These are phyloP conservation scores for Malassezia japonica DNA, from an alignment of 1,284 basidiomycete genomes.

Conservation along the genomic window DNA sequence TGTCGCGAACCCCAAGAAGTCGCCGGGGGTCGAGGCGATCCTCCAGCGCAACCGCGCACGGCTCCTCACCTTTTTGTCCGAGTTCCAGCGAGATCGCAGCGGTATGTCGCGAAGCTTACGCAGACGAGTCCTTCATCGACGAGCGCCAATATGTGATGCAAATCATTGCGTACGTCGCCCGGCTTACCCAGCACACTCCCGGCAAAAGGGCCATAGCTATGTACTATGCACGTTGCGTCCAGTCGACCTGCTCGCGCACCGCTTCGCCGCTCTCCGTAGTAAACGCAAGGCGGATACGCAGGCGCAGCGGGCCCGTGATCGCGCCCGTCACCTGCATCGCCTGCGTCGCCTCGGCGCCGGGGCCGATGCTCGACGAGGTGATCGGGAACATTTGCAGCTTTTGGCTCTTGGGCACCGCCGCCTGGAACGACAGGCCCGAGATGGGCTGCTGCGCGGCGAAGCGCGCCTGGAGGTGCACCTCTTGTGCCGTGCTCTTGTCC, in stretches of 20 bases:
- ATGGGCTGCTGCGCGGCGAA: constrained; percentile 63
- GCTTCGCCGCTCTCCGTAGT: constrained; percentile 54
- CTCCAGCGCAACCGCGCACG: constrained; percentile 88
- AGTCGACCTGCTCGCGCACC: constrained; percentile 88
- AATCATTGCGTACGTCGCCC: constrained; percentile 30
- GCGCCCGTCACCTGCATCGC: constrained; percentile 65
- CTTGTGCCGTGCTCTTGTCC: constrained; percentile 72
- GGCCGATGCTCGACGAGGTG: constrained; percentile 68
- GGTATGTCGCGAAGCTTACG: neutral
- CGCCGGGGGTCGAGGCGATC: constrained; percentile 82
- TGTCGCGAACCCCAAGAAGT: constrained; percentile 98
- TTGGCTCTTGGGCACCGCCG: constrained; percentile 95
- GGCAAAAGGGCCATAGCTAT: neutral
- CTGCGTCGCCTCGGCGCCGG: constrained; percentile 79
- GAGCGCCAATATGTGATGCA: constrained; percentile 47
- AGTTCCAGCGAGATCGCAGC: constrained; percentile 98
- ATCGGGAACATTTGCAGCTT: constrained; percentile 97
- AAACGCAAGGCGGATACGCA: constrained; percentile 77
- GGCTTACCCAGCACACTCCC: neutral
- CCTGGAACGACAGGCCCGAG: constrained; percentile 62
- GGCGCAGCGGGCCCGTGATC: constrained; percentile 64
- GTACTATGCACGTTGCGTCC: constrained; percentile 12
- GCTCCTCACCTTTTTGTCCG: constrained; percentile 73
- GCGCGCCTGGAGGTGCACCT: constrained; percentile 78
- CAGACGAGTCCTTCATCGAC: constrained; percentile 47